Base-by-base conservation (phyloP, 345 rosid genomes). In the Gossypium herbaceum region DNA sequence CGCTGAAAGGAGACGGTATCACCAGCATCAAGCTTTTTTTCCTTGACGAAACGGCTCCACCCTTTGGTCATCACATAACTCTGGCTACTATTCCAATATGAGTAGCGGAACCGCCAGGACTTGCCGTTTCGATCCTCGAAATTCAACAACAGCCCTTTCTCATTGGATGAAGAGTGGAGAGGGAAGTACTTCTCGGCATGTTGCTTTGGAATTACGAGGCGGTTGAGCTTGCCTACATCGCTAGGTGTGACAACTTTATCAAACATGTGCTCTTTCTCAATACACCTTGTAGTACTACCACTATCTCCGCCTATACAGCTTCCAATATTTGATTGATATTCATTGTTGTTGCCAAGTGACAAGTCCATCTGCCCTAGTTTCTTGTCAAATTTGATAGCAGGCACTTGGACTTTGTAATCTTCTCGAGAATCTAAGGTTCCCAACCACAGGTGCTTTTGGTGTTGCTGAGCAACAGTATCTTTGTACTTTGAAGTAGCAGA, bases 41-140 rank as follows among this genome's bases (percentile, higher is more conserved):
- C 98, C 90, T 94, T 92, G 25, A 94, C 98, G 76, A 94, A 94
- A 41, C 94, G 89, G 83, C 97, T 94, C 97, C 98, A 92, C 3
- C 97, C 98, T 81, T 92, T 94, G 6, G 97, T 94, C 97, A 94
- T 94, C 29, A 92, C 97, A 71, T 92, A 94, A 88, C 98, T 92
- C 84, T 94, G 98, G 82, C 97, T 94, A 79, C 94, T 90, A 80
- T 87, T 92, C 97, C 97, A 92, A 81, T 92, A 94, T 39, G 98
- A 94, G 89, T 94, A 92, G 50, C 97, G 83, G 84, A 94, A 94
- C 72, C 92, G 80, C 98, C 97, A 92, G 1, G 87, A 76, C 77
- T 92, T 92, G 7, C 94, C 97, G 29, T 80, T 80, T 19, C 82
- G 82, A 84, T 94, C 97, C 74, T 94, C 97, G 52, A 94, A 94